Evolutionary conservation across 2,329 filamentous ascomycete genomes (phyloP).

Genomic region (Colletotrichum sp.): DNA sequence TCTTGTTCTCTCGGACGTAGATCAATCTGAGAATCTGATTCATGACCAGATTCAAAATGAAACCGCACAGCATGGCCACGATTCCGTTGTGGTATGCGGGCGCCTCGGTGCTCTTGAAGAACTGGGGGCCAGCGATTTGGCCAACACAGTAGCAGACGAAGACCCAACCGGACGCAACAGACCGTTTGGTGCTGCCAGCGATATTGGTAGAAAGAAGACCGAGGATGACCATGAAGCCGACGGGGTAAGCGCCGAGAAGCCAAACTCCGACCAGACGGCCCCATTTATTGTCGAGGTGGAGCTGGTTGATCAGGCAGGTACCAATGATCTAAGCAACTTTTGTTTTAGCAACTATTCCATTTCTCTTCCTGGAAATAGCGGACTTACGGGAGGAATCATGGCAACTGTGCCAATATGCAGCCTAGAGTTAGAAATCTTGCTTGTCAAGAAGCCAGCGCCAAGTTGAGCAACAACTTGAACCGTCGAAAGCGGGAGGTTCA

Average conservation of each 20-base stretch:
- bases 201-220: conserved; percentile 30
- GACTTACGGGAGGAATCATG: conserved; percentile 12
- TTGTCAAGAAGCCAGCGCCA: conserved; percentile 4
- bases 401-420: conserved; percentile 4
- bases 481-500: conserved; percentile 54
- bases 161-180: conserved; percentile 32
- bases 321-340: background rate
- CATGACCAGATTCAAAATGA: conserved; percentile 6
- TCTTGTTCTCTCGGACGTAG: conserved; percentile 9
- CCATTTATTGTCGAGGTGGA: conserved; percentile 15
- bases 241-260: conserved; percentile 11
- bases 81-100: conserved; percentile 15
- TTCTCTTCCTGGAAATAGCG: background rate
- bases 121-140: conserved; percentile 34
- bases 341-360: background rate
- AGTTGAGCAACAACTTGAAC: conserved; percentile 12
- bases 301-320: conserved; percentile 14
- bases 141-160: conserved; percentile 34
- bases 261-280: conserved; percentile 14
- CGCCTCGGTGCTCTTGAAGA: conserved; percentile 28
- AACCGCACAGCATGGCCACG: conserved; percentile 11
- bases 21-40: conserved; percentile 6
- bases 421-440: conserved; percentile 2
- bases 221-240: conserved; percentile 18
- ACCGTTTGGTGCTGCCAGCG: conserved; percentile 32